phyloP scores from a whole-genome alignment of 441 rosid genomes.

The Arabidopsis hybrid region DNA sequence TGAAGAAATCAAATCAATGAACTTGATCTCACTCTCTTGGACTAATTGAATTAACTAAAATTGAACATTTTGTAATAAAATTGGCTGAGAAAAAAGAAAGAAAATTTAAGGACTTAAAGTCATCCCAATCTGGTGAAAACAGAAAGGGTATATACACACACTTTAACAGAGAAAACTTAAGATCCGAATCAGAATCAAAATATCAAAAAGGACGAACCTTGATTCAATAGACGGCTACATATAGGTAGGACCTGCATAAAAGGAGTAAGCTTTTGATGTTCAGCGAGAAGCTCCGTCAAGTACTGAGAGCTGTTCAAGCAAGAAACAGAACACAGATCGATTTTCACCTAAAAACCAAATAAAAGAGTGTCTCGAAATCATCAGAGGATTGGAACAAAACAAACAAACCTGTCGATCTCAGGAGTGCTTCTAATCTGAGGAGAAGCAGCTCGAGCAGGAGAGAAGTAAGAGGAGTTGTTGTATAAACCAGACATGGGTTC shows the following conservation, averaged over 20 bases:
- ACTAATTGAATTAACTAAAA: neutral
- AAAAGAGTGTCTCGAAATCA: conserved; percentile 4
- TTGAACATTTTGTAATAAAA: conserved; percentile 16
- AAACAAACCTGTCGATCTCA: conserved; percentile 81
- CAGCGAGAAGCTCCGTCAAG: conserved; percentile 86
- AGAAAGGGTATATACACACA: conserved; percentile 10
- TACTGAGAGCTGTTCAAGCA: conserved; percentile 64
- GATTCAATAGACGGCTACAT: conserved; percentile 85
- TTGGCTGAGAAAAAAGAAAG: no score
- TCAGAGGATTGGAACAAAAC: neutral
- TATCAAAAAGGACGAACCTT: conserved; percentile 64
- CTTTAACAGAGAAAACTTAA: conserved; percentile 43
- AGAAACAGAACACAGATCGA: conserved; percentile 48
- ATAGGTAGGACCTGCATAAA: conserved; percentile 86
- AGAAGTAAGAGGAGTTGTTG: conserved; percentile 80
- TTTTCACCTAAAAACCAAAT: neutral
- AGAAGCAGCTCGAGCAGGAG: conserved; percentile 96
- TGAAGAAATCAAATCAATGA: conserved; percentile 4
- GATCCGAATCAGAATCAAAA: conserved; percentile 59
- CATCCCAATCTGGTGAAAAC: conserved; percentile 29
- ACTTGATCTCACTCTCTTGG: conserved; percentile 21
- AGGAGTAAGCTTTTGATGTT: conserved; percentile 96
- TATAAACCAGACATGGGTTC: conserved; percentile 86
- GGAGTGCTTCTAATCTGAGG: conserved; percentile 96
- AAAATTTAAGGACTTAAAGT: conserved; percentile 4